Base-by-base conservation (phyloP, 805 yeast species). In the Kazachstania africana region DNA sequence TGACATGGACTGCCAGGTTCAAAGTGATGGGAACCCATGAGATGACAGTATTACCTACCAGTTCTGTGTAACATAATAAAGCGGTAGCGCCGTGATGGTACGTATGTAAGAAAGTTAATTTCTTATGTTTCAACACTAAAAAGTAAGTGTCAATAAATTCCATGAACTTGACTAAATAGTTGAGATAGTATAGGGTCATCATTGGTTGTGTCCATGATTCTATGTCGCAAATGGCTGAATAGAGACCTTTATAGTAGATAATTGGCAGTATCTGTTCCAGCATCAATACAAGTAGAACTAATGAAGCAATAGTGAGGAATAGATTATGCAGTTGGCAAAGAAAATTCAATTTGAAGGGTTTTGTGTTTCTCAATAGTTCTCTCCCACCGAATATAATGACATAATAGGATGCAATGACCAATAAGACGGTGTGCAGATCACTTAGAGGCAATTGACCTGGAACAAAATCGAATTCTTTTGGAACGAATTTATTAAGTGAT, bases 71-170 rank as follows among this genome's bases (percentile, higher is more conserved):
- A 61, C 97, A 88, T 42, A 88, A 66, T 40, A 88, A 63, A 8
- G 96, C 97, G 28, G 97, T 88, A 37, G 96, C 96, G 41, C 97
- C 97, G 54, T 88, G 97, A 62, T 88, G 97, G 63, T 85, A 88
- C 35, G 94, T 85, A 61, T 88, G 97, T 57, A 88, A 67, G 55
- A 88, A 88, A 40, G 91, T 78, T 59, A 88, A 66, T 52, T 83
- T 85, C 64, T 88, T 88, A 67, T 81, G 78, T 63, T 84, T 83
- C 54, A 88, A 68, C 28, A 88, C 95, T 50, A 88, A 65, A 65
- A 88, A 84, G 14, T 83, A 71, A 17, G 97, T 88, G 57, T 88
- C 97, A 39, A 85, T 57, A 46, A 88, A 76, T 65, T 88, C 97
- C 47, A 79, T 53, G 62, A 68, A 87, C 62, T 87, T 87, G 56